Conservation (phyloP, 2,329 filamentous ascomycete species). For the Cladophialophora bantiana region DNA sequence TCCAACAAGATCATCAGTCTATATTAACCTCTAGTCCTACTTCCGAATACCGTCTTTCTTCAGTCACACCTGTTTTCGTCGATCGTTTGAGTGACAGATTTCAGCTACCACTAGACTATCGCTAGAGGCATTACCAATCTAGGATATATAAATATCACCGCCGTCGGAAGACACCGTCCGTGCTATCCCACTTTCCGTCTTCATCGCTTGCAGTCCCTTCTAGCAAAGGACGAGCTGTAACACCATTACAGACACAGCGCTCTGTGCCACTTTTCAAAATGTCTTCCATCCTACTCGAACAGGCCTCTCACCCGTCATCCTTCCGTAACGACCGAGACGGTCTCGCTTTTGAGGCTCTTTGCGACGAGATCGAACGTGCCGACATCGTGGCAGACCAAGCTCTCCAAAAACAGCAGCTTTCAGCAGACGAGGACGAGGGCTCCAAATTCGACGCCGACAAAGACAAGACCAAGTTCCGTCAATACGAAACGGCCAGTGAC, state of each 20-base stretch:
- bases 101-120: not conserved
- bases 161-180: not conserved
- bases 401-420: conserved; percentile 52
- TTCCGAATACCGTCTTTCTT: not conserved
- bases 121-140: not conserved
- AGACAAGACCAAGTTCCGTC: conserved; percentile 80
- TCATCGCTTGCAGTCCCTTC: not conserved
- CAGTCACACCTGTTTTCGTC: not conserved
- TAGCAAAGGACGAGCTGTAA: not conserved
- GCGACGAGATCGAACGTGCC: conserved; percentile 66
- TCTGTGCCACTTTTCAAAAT: conserved; percentile 21
- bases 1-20: not conserved
- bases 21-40: not conserved
- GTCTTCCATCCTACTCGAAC: conserved; percentile 32
- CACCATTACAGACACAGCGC: not conserved
- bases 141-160: not conserved
- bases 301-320: conserved; percentile 27
- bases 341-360: conserved; percentile 64
- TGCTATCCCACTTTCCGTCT: not conserved
- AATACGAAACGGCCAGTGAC: conserved; percentile 83
- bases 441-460: conserved; percentile 76
- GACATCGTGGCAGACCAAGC: conserved; percentile 65
- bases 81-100: not conserved
- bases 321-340: conserved; percentile 58
- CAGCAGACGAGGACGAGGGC: conserved; percentile 52